Evolutionary conservation across 805 yeast genomes (phyloP).

Genomic region (Candida nonsorbophila): DNA sequence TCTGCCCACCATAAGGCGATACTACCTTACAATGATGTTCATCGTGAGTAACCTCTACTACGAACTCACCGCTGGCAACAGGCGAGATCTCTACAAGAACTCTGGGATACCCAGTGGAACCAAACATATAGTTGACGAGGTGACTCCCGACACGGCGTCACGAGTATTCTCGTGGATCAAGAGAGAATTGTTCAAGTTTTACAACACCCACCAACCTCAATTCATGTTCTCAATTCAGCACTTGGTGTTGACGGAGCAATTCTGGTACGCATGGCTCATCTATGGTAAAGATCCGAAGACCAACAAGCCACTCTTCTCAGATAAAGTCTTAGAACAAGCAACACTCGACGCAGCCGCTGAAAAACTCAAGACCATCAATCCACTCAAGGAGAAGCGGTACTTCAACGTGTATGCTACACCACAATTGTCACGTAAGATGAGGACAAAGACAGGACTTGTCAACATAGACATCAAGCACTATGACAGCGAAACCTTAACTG

Average conservation of each 20-base stretch:
- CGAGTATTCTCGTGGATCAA: constrained; percentile 17
- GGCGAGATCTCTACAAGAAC: constrained; percentile 13
- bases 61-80: constrained; percentile 20
- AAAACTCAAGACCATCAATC: constrained; percentile 14
- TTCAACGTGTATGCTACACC: constrained; percentile 40
- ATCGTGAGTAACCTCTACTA: constrained; percentile 22
- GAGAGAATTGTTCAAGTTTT: constrained; percentile 16
- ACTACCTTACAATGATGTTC: constrained; percentile 24
- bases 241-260: constrained; percentile 20
- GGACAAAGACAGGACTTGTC: constrained; percentile 24
- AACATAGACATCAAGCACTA: constrained; percentile 9
- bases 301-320: constrained; percentile 22
- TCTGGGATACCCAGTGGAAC: constrained; percentile 21
- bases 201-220: constrained; percentile 18
- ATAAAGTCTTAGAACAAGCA: constrained; percentile 13
- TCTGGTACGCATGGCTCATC: constrained; percentile 38
- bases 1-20: constrained; percentile 19
- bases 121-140: constrained; percentile 33
- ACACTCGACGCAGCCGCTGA: constrained; percentile 15
- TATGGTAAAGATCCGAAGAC: constrained; percentile 29
- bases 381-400: constrained; percentile 28
- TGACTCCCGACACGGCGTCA: constrained; percentile 3
- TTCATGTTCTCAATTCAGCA: constrained; percentile 22
- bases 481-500: no score
- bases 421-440: constrained; percentile 37